Conservation (phyloP, 306 rosid species). For the Vigna mungo region DNA sequence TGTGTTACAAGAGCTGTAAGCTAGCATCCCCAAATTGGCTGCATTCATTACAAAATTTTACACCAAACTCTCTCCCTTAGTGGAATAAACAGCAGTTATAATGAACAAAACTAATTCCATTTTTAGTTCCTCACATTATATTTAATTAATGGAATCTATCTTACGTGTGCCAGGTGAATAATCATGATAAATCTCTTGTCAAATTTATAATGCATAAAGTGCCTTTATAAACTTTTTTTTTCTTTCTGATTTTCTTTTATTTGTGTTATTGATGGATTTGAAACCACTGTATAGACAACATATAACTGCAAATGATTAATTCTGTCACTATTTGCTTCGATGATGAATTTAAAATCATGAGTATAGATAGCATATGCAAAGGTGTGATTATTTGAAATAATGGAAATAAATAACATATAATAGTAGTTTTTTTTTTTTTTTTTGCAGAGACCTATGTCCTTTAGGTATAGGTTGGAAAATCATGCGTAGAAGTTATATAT, state of each 20-base stretch:
- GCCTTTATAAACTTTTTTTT: not conserved
- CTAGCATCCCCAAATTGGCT: not conserved
- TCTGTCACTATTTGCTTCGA: too few relatives aligned
- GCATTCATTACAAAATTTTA: constrained; percentile 4
- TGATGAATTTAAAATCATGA: not conserved
- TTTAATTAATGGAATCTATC: constrained; percentile 17
- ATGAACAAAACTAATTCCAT: constrained; percentile 13
- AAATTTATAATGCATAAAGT: constrained; percentile 2
- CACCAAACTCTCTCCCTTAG: not conserved
- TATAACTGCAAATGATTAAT: too few relatives aligned
- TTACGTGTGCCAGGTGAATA: constrained; percentile 1
- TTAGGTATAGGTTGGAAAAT: too few relatives aligned
- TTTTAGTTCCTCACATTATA: constrained; percentile 14
- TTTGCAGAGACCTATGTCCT: too few relatives aligned
- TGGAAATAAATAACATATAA: too few relatives aligned
- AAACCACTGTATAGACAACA: too few relatives aligned
- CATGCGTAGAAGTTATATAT: too few relatives aligned
- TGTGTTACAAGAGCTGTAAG: not conserved
- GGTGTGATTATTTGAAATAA: too few relatives aligned
- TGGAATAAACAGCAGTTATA: not conserved
- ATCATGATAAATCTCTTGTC: not conserved
- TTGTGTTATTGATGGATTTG: too few relatives aligned
- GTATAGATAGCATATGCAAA: not conserved
- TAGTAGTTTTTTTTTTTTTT: too few relatives aligned
- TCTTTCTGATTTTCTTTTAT: too few relatives aligned